Base-by-base conservation (phyloP, 345 rosid species). In the Eucalyptus urophylla region DNA sequence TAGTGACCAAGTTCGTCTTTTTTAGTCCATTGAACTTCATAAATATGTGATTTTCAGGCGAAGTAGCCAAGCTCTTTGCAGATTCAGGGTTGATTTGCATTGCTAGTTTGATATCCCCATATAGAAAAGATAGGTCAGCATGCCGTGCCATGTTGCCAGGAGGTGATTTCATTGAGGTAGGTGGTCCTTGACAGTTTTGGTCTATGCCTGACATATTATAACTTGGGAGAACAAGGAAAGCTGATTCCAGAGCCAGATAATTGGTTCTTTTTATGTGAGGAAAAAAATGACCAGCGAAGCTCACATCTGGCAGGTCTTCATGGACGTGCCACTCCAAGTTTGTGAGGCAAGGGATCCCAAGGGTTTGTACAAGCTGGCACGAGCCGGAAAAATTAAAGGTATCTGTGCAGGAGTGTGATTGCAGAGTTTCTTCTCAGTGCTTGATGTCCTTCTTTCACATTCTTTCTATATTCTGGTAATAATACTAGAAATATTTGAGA, bases 341-440 rank as follows among this genome's bases (percentile, higher is more conserved):
- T 97, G 98, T 47, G 99, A 97, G 93, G 94, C 93, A 9, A 96
- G 98, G 89, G 98, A 97, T 89, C 96, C 99, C 11, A 97, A 97
- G 93, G 98, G 98, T 89, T 91, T 97, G 9, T 97, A 97, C 95
- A 96, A 95, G 94, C 97, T 97, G 89, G 99, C 98, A 60, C 94
- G 99, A 81, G 96, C 98, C 1, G 99, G 99, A 90, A 97, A 95
- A 91, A 95, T 97, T 89, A 96, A 94, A 93, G 97, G 99, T 95
- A 92, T 51, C 8, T 86, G 49, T 80, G 49, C 45, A 37, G 25
- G 31, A 89, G 80, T 24, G 14, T 40, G 24, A 17, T 40, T 40
- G 14, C 8, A 76, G 27, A 21, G 44, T 72, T 24, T 76, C 83
- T 76, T 37, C 83, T 76, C 11, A 72, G 31, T 69, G 53, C 43